Evolutionary conservation across 1,284 basidiomycete genomes (phyloP), one percentile per base, ranked within the genome.

Genomic region (Wallemia mellicola): DNA sequence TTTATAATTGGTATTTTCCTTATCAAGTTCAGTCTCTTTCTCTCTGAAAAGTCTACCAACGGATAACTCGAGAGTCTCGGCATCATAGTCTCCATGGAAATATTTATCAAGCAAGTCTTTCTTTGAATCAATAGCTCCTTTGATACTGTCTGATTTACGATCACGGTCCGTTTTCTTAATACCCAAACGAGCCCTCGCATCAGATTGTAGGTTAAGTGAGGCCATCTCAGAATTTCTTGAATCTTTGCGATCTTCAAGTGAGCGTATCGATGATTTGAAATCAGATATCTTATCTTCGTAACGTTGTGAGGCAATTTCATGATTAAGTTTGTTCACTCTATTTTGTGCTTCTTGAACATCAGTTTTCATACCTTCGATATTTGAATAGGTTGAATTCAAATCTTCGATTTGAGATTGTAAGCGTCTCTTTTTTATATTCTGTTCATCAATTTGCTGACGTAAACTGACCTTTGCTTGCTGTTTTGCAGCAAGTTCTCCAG

Each of bases 111-210:
- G 14, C 19, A 48, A n/a, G 14, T 7, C 38, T 5, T 22, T 11
- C 38, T 48, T 48, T 7, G 14, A 5, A 48, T 7, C 14, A n/a
- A 48, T n/a, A n/a, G 14, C 22, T 48, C 76, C 79, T 61, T 77
- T 72, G 17, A 86, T 73, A 54, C 86, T 81, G 19, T 71, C 71
- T 24, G 72, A 71, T 71, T 83, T 87, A 60, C 73, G 75, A 66
- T 75, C 76, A 28, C 80, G 67, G 63, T 89, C 85, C 0, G 72
- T 73, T 61, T 79, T 74, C 67, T 87, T 86, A 62, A 94, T 68
- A 38, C 82, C 78, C 56, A 96, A 70, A 64, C 80, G 82, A 1
- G 89, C 88, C 33, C 91, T 75, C 0, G 79, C 74, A 62, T 91
- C 85, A 0, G 86, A 82, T 67, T 95, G 87, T 33, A 79, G 68